Evolutionary conservation across 768 basidiomycete genomes (phyloP).

Genomic region (Boletus edulis): DNA sequence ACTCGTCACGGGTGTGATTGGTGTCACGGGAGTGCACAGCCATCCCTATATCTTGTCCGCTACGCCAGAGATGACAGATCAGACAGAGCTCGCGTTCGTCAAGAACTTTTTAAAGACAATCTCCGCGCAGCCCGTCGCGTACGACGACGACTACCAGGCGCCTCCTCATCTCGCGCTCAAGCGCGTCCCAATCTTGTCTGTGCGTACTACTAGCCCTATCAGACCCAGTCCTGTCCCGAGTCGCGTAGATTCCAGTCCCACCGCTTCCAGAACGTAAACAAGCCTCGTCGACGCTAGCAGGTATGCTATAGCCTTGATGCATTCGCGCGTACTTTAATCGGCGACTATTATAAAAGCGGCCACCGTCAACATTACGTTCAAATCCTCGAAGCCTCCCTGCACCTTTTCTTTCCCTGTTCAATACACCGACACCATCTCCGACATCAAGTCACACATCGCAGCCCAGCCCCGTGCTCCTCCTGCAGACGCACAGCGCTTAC

Average conservation of each 20-base stretch:
- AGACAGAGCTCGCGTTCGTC: constrained; percentile 58
- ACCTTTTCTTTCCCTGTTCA: constrained; percentile 70
- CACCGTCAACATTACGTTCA: constrained; percentile 71
- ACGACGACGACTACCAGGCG: constrained; percentile 75
- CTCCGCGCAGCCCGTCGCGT: constrained; percentile 63
- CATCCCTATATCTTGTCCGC: constrained; percentile 8
- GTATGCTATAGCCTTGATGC: constrained; percentile 10
- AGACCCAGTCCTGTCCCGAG: background rate
- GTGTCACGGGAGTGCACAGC: constrained; percentile 21
- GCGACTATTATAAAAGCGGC: constrained; percentile 10
- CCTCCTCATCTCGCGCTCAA: constrained; percentile 63
- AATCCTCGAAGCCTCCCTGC: constrained; percentile 86
- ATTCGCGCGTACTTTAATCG: constrained; percentile 9
- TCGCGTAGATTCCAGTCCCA: constrained; percentile 54
- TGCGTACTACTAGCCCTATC: constrained; percentile 30
- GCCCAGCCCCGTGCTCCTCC: constrained; percentile 68
- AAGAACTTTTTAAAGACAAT: constrained; percentile 64
- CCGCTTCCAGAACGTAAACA: constrained; percentile 55
- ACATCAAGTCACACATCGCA: constrained; percentile 77
- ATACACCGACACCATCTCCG: constrained; percentile 77
- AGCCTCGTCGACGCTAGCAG: constrained; percentile 27
- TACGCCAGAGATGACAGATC: constrained; percentile 47
- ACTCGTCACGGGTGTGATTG: constrained; percentile 21
- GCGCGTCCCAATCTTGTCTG: constrained; percentile 68
- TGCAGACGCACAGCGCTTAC: constrained; percentile 76